Base-by-base conservation (phyloP, 768 basidiomycete species). In the Pleurotus cornucopiae region DNA sequence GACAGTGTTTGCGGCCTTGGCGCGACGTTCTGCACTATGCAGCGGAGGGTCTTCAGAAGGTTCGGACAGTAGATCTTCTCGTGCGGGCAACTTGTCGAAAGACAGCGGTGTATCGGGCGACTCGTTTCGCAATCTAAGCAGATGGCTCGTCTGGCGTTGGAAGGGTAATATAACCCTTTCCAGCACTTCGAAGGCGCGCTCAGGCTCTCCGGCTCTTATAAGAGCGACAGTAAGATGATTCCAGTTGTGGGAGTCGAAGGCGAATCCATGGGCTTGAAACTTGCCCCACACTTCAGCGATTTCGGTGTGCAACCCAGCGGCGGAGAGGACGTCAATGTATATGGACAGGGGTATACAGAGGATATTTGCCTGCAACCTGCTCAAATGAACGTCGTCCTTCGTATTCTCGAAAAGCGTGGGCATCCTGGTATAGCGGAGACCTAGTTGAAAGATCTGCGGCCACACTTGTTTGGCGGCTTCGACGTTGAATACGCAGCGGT, bases 161-260 rank as follows among this genome's bases (percentile, higher is more conserved):
- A 80, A 80, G 0, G 83, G 85, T 21, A 94, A 63, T 51, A 97
- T 75, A 44, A 97, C 83, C 52, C 79, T 76, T 66, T 98, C 91
- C 41, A 92, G 67, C 34, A 95, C 76, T 61, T 88, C 84, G 69
- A 95, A 94, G 6, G 91, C 93, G 45, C 86, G 86, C 62, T 88
- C 84, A n/a, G 84, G 71, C 63, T 94, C 82, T 21, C 90, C 91
- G 0, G 89, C 91, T 26, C 89, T 84, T 39, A 93, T 76, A 20
- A 95, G 77, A 12, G 85, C 88, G 7, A 88, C 75, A 21, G 78
- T 79, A 23, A 97, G 77, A 63, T 91, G 85, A 64, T 96, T 97
- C 90, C 93, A 98, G 67, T 97, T 98, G 63, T 89, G 85, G 11
- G 89, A 80, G 66, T 95, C 91, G 67, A 94, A 92, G 11, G 76